Conservation (phyloP, 768 basidiomycete species). For the Pleurotus sapidus region DNA sequence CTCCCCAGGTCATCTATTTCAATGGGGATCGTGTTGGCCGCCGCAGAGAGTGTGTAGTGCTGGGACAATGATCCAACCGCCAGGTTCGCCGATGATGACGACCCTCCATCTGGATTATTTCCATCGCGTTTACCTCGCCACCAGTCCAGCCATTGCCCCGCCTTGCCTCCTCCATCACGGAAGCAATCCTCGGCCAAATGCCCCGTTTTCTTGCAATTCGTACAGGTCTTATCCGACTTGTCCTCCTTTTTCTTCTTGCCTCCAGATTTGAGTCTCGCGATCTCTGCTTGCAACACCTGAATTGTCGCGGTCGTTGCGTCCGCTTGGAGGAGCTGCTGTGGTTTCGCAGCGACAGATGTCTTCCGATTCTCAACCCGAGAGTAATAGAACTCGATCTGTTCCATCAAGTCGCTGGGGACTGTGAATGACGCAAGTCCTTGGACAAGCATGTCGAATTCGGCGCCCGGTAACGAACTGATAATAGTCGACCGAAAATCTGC, state of each 20-base stretch:
- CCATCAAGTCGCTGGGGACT: constrained; percentile 11
- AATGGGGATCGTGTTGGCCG: too few relatives aligned
- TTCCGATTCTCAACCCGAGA: not conserved
- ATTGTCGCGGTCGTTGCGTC: not conserved
- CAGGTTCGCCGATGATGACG: too few relatives aligned
- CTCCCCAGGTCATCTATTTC: too few relatives aligned
- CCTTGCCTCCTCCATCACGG: too few relatives aligned
- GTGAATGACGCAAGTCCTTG: constrained; percentile 10
- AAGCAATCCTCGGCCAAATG: constrained; percentile 21
- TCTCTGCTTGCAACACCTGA: constrained; percentile 3
- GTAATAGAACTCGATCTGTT: constrained; percentile 8
- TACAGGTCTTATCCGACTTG: not conserved
- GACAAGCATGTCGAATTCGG: constrained; percentile 18
- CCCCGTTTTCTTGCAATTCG: constrained; percentile 18
- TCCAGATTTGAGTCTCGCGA: not conserved
- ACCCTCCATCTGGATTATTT: too few relatives aligned
- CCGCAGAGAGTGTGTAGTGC: too few relatives aligned
- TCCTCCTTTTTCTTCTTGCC: not conserved
- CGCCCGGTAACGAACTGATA: constrained; percentile 14
- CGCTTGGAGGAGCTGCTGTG: not conserved
- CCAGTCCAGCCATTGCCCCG: constrained; percentile 27
- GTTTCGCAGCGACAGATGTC: not conserved
- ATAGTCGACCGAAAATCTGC: constrained; percentile 15
- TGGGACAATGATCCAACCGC: too few relatives aligned
- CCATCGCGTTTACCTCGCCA: too few relatives aligned